Base-by-base conservation (phyloP, 768 basidiomycete genomes). In the Podaxis sp. region DNA sequence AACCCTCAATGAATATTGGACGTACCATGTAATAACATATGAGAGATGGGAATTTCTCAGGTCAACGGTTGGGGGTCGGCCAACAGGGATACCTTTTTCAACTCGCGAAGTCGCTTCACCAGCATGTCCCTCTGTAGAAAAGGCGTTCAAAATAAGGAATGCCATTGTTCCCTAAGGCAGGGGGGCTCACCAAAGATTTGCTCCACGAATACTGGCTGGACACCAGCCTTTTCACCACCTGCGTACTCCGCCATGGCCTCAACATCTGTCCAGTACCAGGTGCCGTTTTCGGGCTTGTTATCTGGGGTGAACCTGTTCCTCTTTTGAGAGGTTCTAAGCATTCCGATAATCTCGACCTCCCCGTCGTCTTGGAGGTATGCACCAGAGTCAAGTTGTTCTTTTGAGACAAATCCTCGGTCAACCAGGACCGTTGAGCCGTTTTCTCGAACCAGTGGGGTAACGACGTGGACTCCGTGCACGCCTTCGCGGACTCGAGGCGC, bases 241-340 rank as follows among this genome's bases (percentile, higher is more conserved):
- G 86, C 88, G 66, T 81, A 82, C 55, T 88, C 80, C 6, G 89
- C 87, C 87, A 99, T 94, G 26, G 86, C 83, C 17, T 84, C 82
- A 5, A 95, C 82, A 71, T 99, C 94, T 19, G 85, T 85, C 92
- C 95, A 99, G 69, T 92, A 94, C 96, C 96, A 99, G 72, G 87
- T 84, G 11, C 90, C 89, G 57, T 85, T 81, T 52, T 83, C 82
- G 0, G 92, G 89, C 48, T 85, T 81, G 72, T 99, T 99, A 57
- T 93, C 88, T 17, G 96, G 96, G 2, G 94, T 96, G 73, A 96
- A 99, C 5, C 70, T 71, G 69, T 93, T 93, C 57, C 89, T 85
- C 46, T 77, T 75, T 69, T 89, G 88, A 30, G 89, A 87, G 1
- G 86, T 89, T 60, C 94, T 83, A 59, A 99, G 80, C 92, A 98